Evolutionary conservation across 306 rosid genomes (phyloP).

Genomic region (Pyrus betulifolia): DNA sequence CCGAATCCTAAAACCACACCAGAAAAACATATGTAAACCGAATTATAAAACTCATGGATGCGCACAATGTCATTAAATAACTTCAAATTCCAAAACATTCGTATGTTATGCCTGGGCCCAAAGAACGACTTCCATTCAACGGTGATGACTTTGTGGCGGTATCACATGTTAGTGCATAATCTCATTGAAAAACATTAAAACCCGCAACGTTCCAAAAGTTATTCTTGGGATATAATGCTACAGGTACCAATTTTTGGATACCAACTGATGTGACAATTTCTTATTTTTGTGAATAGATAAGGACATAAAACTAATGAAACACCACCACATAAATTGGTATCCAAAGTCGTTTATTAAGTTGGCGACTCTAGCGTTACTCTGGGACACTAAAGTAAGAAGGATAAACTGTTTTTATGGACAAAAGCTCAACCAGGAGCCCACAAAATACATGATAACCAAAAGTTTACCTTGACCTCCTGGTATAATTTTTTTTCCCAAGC

Average conservation of each 20-base stretch:
- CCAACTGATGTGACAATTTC: neutral
- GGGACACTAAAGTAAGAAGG: neutral
- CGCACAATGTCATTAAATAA: neutral
- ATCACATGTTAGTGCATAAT: neutral
- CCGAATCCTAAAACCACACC: slow-evolving; percentile 49
- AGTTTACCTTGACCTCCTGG: slow-evolving; percentile 78
- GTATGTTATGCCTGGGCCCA: neutral
- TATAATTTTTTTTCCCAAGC: slow-evolving; percentile 91
- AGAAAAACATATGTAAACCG: neutral
- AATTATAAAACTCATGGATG: neutral
- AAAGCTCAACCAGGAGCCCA: slow-evolving; percentile 3
- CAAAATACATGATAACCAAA: neutral
- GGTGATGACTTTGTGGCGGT: neutral
- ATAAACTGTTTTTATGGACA: neutral
- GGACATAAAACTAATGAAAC: neutral
- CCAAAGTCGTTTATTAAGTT: neutral
- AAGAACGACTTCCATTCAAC: neutral
- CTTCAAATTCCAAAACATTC: neutral
- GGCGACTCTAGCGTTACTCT: neutral
- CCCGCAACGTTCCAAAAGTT: neutral
- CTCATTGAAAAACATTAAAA: neutral
- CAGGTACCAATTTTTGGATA: neutral
- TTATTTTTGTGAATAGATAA: no score
- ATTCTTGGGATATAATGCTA: neutral
- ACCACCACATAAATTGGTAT: neutral